Percentiles rank a stretch among this genome's conserved stretches.
Conservation (phyloP, 352 stramenopile genomes). For the Elongisporangium senticosum region DNA sequence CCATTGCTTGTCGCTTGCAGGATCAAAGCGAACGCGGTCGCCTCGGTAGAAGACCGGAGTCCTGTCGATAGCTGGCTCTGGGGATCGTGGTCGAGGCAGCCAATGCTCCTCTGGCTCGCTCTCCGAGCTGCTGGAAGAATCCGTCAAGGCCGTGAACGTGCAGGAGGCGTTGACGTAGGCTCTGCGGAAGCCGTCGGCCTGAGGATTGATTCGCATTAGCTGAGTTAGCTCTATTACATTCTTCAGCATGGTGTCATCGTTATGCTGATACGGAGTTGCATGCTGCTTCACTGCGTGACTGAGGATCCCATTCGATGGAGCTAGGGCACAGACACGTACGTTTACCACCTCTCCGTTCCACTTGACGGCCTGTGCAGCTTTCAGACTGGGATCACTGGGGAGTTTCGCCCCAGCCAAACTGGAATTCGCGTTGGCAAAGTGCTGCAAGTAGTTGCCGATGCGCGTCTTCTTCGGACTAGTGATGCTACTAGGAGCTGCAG, state of each 20-base stretch:
- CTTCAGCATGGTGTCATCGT: constrained; percentile 12
- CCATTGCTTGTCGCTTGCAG: constrained; percentile 14
- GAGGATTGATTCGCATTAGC: constrained; percentile 35
- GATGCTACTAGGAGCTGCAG: background rate
- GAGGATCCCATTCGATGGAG: background rate
- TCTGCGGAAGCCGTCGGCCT: constrained; percentile 40
- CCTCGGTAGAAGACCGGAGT: constrained; percentile 35
- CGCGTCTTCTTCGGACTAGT: constrained; percentile 23
- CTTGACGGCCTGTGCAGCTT: constrained; percentile 9
- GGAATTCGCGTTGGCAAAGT: constrained; percentile 19
- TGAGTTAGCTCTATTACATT: constrained; percentile 38
- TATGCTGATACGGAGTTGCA: background rate
- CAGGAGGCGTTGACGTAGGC: constrained; percentile 34
- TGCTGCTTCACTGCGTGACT: background rate
- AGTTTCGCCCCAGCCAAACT: background rate
- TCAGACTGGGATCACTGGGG: background rate
- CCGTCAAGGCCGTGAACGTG: constrained; percentile 37
- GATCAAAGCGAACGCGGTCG: constrained; percentile 46
- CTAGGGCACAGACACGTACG: constrained; percentile 6
- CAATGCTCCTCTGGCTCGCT: constrained; percentile 10
- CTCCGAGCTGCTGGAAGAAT: constrained; percentile 21
- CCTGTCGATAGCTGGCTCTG: constrained; percentile 17
- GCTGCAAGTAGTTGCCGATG: constrained; percentile 20
- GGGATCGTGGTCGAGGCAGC: constrained; percentile 4
- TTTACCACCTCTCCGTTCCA: constrained; percentile 36